Percentiles rank a stretch among this genome's conserved stretches.
Conservation (phyloP, 768 basidiomycete species). For the Dioszegia crocea region DNA sequence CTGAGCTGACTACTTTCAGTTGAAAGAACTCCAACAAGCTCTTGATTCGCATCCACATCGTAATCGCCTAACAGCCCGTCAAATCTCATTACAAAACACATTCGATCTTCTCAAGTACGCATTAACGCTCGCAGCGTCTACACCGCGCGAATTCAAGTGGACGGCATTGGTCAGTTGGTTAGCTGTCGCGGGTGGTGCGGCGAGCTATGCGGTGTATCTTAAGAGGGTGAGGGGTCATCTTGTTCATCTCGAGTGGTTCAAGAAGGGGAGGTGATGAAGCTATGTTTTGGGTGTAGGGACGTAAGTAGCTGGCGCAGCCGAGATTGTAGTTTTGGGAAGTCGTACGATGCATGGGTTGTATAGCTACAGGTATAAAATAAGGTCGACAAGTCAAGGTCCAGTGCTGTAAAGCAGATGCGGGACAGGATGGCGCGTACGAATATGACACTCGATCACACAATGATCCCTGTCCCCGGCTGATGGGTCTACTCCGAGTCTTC, state of each 20-base stretch:
- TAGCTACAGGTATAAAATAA: no score
- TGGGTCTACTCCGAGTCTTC: no score
- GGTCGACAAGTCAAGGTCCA: no score
- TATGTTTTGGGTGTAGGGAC: not conserved
- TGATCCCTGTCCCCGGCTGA: no score
- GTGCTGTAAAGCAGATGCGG: no score
- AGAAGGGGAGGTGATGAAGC: conserved; percentile 2
- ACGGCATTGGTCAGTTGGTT: conserved; percentile 42
- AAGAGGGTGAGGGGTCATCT: conserved; percentile 37
- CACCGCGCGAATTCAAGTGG: conserved; percentile 40
- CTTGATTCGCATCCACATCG: conserved; percentile 40
- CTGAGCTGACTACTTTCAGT: conserved; percentile 16
- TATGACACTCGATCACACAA: no score
- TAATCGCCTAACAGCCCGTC: conserved; percentile 43
- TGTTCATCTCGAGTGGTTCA: conserved; percentile 33
- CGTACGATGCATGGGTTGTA: no score
- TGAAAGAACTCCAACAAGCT: conserved; percentile 44
- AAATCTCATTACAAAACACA: conserved; percentile 41
- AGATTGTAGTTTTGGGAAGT: no score
- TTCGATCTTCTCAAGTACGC: conserved; percentile 47
- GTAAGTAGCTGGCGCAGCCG: no score
- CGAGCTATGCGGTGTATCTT: conserved; percentile 35
- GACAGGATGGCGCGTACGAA: no score
- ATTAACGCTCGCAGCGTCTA: conserved; percentile 31
- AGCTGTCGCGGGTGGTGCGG: conserved; percentile 30